phyloP scores from a whole-genome alignment of 176 grass and related monocot genomes.

The Carex parvula region DNA sequence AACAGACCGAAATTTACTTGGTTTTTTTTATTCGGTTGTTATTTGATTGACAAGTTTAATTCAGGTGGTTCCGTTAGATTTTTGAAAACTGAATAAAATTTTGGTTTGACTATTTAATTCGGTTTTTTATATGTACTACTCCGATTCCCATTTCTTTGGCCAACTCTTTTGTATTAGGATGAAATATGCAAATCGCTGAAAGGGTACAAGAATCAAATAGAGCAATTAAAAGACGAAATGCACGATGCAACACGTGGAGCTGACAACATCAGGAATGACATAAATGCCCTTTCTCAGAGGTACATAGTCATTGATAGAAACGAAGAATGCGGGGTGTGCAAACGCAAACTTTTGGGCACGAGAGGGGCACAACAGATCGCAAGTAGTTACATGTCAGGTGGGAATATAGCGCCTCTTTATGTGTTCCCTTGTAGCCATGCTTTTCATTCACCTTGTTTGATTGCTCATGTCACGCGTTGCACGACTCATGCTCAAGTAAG shows the following conservation, averaged over 20 bases:
- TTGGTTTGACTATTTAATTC: too few species aligned
- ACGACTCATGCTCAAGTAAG: constrained; percentile 60
- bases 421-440: constrained; percentile 93
- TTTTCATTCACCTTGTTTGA: constrained; percentile 92
- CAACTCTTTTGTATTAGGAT: constrained; percentile 41
- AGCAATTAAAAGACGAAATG: constrained; percentile 92
- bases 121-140: too few species aligned
- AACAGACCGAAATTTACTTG: too few species aligned
- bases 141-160: not conserved
- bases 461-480: constrained; percentile 76
- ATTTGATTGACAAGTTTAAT: too few species aligned
- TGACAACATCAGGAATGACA: constrained; percentile 92
- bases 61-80: too few species aligned
- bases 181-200: constrained; percentile 97
- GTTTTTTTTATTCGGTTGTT: too few species aligned
- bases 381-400: constrained; percentile 69
- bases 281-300: constrained; percentile 90
- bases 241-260: constrained; percentile 92
- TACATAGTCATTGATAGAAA: constrained; percentile 81
- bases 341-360: constrained; percentile 81
- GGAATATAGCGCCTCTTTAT: constrained; percentile 84
- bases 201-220: constrained; percentile 95
- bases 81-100: too few species aligned
- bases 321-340: constrained; percentile 89
- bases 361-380: constrained; percentile 64